Evolutionary conservation across 2,329 filamentous ascomycete species (phyloP).

Genomic region (Ophiostoma ips): DNA sequence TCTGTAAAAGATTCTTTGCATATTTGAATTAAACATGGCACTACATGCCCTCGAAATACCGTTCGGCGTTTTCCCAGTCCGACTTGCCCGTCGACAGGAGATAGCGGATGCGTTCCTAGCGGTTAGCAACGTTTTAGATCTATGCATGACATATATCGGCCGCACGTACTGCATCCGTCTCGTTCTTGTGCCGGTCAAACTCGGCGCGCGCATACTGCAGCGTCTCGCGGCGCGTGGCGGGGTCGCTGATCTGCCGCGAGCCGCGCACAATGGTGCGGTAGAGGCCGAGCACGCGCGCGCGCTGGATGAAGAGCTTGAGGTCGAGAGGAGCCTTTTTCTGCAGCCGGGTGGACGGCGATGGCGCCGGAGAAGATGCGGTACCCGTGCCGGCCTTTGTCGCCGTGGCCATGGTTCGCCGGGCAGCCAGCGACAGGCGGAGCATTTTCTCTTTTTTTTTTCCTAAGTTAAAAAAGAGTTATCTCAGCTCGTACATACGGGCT

Average conservation of each 20-base stretch:
- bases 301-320: constrained; percentile 49
- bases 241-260: constrained; percentile 37
- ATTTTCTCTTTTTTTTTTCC: not conserved
- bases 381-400: constrained; percentile 11
- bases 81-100: constrained; percentile 51
- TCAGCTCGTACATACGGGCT: no score
- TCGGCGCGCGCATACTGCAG: constrained; percentile 43
- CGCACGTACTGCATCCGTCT: constrained; percentile 40
- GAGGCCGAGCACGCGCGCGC: constrained; percentile 38
- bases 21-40: no score
- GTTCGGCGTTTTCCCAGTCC: constrained; percentile 50
- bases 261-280: constrained; percentile 45
- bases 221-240: constrained; percentile 39
- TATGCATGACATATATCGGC: no score
- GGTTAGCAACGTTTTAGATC: not conserved
- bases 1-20: no score
- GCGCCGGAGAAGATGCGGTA: not conserved
- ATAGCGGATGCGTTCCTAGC: constrained; percentile 44
- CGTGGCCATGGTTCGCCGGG: constrained; percentile 22
- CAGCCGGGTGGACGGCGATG: not conserved
- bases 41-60: constrained; percentile 37
- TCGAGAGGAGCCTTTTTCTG: constrained; percentile 27
- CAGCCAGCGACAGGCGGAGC: not conserved
- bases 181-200: constrained; percentile 43
- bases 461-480: not conserved